Evolutionary conservation across 768 basidiomycete species (phyloP).

Genomic region (Fomitopsis pulvina): DNA sequence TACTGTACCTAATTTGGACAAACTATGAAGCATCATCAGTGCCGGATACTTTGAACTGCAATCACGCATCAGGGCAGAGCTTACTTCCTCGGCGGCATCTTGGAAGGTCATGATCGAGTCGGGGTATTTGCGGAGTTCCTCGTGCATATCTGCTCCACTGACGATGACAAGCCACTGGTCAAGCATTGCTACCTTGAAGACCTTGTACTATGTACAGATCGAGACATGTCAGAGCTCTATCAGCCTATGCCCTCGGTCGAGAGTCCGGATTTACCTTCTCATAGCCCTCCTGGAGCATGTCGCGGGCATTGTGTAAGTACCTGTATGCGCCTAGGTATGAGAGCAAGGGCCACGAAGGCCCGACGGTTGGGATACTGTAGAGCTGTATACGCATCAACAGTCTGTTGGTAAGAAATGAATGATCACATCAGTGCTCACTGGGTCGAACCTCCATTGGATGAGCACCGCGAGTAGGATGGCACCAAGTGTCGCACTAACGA

Average conservation of each 20-base stretch:
- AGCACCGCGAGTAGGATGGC: no score
- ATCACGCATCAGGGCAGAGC: neutral
- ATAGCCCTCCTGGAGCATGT: conserved; percentile 27
- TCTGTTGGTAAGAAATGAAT: no score
- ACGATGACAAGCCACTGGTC: conserved; percentile 42
- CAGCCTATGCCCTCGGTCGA: neutral
- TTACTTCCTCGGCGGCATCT: conserved; percentile 34
- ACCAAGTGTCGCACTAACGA: no score
- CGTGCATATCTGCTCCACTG: conserved; percentile 34
- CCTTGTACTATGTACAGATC: conserved; percentile 12
- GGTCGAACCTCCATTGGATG: no score
- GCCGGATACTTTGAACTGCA: neutral
- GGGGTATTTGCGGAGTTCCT: conserved; percentile 44
- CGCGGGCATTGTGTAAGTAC: conserved; percentile 18
- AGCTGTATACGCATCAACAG: no score
- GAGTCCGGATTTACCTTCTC: conserved; percentile 17
- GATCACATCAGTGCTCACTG: no score
- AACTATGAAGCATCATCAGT: neutral
- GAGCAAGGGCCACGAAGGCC: conserved; percentile 26
- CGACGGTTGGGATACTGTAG: conserved; percentile 29
- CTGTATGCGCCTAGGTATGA: conserved; percentile 25
- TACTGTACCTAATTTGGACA: conserved; percentile 18
- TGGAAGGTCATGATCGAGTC: conserved; percentile 39
- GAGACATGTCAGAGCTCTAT: no score
- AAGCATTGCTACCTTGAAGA: conserved; percentile 38